These are phyloP conservation scores for Flueggea neowawraea DNA, from an alignment of 441 rosid species.

Conservation along the genomic window DNA sequence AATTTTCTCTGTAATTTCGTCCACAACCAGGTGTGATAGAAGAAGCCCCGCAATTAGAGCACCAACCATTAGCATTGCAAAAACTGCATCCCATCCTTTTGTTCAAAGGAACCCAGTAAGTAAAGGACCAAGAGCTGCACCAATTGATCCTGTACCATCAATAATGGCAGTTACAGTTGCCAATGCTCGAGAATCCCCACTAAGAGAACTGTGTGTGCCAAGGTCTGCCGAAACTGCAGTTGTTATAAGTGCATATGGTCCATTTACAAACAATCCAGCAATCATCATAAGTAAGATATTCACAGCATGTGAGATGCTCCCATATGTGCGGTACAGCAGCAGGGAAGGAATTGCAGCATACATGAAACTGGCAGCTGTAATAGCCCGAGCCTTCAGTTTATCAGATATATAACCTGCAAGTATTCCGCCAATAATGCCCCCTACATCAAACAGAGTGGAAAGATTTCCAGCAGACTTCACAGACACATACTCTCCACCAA, in stretches of 20 bases:
- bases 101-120: slow-evolving; percentile 83
- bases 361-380: slow-evolving; percentile 74
- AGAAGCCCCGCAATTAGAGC: slow-evolving; percentile 84
- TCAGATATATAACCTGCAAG: slow-evolving; percentile 89
- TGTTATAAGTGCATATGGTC: slow-evolving; percentile 88
- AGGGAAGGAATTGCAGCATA: slow-evolving; percentile 76
- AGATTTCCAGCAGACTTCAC: slow-evolving; percentile 95
- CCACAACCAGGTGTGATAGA: slow-evolving; percentile 50
- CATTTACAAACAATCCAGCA: slow-evolving; percentile 84
- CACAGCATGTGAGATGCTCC: slow-evolving; percentile 50
- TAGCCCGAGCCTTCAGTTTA: slow-evolving; percentile 76
- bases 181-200: slow-evolving; percentile 88
- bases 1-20: slow-evolving; percentile 41
- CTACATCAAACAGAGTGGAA: slow-evolving; percentile 79
- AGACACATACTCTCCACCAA: slow-evolving; percentile 80
- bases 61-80: slow-evolving; percentile 63
- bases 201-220: slow-evolving; percentile 81
- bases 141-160: slow-evolving; percentile 92
- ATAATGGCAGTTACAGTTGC: slow-evolving; percentile 96
- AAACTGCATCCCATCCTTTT: slow-evolving; percentile 73
- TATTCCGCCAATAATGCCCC: slow-evolving; percentile 84
- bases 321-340: slow-evolving; percentile 63
- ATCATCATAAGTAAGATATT: slow-evolving; percentile 87
- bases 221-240: slow-evolving; percentile 93
- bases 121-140: slow-evolving; percentile 92